Evolutionary conservation across 164 flowering plant species (phyloP), one percentile per base, ranked within the genome.

Genomic region (Stephania cephalantha): DNA sequence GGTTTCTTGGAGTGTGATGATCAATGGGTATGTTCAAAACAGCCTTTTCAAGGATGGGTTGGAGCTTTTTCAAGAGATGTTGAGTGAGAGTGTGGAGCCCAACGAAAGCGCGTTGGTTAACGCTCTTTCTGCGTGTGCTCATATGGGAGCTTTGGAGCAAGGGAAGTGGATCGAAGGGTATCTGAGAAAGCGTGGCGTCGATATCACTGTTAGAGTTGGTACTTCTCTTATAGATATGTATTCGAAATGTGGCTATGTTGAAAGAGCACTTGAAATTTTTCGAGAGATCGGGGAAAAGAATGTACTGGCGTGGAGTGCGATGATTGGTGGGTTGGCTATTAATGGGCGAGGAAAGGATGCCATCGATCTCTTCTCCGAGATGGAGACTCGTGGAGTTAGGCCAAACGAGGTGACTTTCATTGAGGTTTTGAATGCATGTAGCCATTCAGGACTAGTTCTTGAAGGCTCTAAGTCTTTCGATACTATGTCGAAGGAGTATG

Each of bases 1-100:
- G 25, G 70, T 74, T 74, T 74, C 76, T 31, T 74, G 76, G 76
- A 74, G 76, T 74, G 76, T 68, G 9, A 74, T 74, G 63, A 74
- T 74, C 35, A 68, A 74, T 74, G 76, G 76, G 45, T 74, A 68
- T 74, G 71, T 74, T 9, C 70, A 66, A 25, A 48, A 48, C 46
- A 46, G 58, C 45, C 61, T 35, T 6, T 74, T 74, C 61, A 65
- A 29, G 70, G 70, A 74, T 63, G 76, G 61, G 15, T 74, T 73
- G 58, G 70, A 66, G 22, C 58, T 73, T 66, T 74, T 74, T 31
- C 70, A 13, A 20, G 46, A 65, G 48, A 74, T 74, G 76, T 66
- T 74, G 63, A 46, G 13, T 10, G 44, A 74, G 76, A 74, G 64
- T 61, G 69, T 73, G 7, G 58, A 74, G 70, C 76, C 76, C 1